Evolutionary conservation across 75 land plant species (phyloP), one percentile per base, ranked within the genome.

Genomic region (Pinus albicaulis): DNA sequence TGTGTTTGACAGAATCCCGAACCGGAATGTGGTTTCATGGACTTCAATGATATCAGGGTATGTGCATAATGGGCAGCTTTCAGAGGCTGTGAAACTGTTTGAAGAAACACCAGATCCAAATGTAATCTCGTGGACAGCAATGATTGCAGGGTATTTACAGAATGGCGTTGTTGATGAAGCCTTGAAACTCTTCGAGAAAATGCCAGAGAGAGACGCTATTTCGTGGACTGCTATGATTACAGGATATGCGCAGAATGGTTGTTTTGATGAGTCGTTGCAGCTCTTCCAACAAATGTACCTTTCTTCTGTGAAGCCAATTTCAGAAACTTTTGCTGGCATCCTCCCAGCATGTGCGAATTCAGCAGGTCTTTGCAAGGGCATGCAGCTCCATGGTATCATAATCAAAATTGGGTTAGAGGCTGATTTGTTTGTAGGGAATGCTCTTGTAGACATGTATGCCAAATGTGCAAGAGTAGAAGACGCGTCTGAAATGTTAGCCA

Each of bases 201-300:
- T 89, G 86, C 80, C 87, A 7, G 82, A 84, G 19, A 79, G 92
- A 75, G 73, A 78, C 75, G 61, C 84, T 64, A 88, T 86, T 59
- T 78, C 92, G 13, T 92, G 95, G 92, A 87, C 84, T 75, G 70
- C 83, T 75, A 79, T 92, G 82, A 82, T 92, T 20, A 59, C 79
- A 52, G 92, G 89, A 55, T 88, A 82, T 78, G 88, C 90, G 8
- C 56, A 60, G 25, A 90, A 86, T 79, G 86, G 76, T 6, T 56
- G 73, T 62, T 88, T 90, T 34, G 90, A 88, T 74, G 90, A 92
- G 5, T 92, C 88, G 12, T 65, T 92, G 70, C 80, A 86, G 58
- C 20, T 92, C 44, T 90, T 78, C 79, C 89, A 86, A 72, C 70
- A 90, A 79, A 88, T 90, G 95, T 81, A 82, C 73, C 74, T 71